Percentiles rank a stretch among this genome's conserved stretches.
These are phyloP conservation scores for Sequoia sempervirens DNA, from an alignment of 75 land plant species.

Conservation along the genomic window DNA sequence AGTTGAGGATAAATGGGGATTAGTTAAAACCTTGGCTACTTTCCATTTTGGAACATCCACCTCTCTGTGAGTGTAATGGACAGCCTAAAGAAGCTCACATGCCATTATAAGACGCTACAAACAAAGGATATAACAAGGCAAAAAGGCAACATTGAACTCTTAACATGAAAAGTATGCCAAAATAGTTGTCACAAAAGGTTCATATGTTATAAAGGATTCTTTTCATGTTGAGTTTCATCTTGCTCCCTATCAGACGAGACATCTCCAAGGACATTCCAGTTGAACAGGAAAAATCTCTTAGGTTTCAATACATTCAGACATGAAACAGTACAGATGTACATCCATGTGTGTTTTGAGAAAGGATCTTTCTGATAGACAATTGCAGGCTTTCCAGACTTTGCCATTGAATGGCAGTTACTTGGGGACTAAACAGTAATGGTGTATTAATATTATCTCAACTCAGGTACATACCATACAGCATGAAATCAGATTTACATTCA, in stretches of 20 bases:
- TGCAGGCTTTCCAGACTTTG: background rate
- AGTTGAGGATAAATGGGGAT: background rate
- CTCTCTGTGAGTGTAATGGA: background rate
- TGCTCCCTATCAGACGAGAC: background rate
- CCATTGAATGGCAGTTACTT: background rate
- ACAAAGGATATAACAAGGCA: background rate
- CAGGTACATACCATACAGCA: background rate
- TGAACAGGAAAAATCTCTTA: background rate
- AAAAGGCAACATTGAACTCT: background rate
- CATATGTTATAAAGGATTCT: background rate
- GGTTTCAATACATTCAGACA: background rate
- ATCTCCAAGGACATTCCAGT: background rate
- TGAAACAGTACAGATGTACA: background rate
- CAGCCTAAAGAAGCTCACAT: background rate
- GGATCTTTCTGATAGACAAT: background rate
- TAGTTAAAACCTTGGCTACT: background rate
- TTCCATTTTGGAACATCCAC: background rate
- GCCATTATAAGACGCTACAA: background rate
- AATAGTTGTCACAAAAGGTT: background rate
- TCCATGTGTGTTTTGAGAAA: background rate
- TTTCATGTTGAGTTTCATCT: background rate
- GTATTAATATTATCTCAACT: background rate
- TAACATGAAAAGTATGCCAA: background rate
- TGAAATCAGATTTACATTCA: background rate
- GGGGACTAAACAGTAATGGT: background rate